Percentiles rank a stretch among this genome's conserved stretches.
Conservation (phyloP, 2,329 filamentous ascomycete species). For the Neofusicoccum parvum region DNA sequence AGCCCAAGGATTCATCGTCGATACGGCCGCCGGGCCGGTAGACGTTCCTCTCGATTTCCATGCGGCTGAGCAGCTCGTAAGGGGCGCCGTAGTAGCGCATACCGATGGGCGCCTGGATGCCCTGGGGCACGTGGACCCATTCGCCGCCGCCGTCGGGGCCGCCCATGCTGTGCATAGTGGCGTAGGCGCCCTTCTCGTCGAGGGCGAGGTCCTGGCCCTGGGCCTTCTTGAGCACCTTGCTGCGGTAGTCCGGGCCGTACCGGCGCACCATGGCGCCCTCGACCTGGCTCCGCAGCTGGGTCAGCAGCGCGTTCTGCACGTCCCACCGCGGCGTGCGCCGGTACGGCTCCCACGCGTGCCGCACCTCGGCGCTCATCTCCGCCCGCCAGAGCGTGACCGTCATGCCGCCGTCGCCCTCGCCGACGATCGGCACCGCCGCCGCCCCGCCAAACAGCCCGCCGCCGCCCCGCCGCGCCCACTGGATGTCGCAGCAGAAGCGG, state of each 20-base stretch:
- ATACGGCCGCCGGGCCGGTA: neutral
- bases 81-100: neutral
- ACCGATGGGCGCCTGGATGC: neutral
- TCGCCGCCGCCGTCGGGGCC: neutral
- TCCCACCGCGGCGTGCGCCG: slow-evolving; percentile 9
- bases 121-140: neutral
- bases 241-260: neutral
- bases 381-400: neutral
- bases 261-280: neutral
- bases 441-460: too few relatives aligned
- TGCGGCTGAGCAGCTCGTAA: too few relatives aligned
- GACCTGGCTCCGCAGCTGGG: neutral
- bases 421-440: too few relatives aligned
- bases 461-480: too few relatives aligned
- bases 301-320: neutral
- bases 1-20: neutral
- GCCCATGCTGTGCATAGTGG: slow-evolving; percentile 1
- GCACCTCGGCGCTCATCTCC: neutral
- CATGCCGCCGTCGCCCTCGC: neutral
- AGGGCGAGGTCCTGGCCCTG: neutral
- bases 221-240: neutral
- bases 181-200: slow-evolving; percentile 2
- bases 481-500: too few relatives aligned
- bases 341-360: neutral
- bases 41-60: too few relatives aligned